phyloP scores from a whole-genome alignment of 257 asterid species.

The Gardenia jasminoides region DNA sequence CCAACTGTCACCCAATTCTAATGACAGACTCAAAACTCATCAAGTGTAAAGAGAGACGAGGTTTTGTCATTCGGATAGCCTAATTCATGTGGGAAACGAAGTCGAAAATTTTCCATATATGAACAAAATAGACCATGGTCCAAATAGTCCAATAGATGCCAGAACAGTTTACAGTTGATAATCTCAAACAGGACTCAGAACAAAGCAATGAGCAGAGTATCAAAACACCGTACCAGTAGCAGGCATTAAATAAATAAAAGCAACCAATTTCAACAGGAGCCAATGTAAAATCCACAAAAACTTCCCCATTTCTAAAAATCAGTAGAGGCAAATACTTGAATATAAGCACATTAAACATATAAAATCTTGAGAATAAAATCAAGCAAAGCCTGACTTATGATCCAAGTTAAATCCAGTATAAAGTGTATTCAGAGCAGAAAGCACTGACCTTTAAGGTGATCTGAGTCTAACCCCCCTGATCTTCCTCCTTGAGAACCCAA shows the following conservation, averaged over 20 bases:
- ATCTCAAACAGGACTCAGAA: background rate
- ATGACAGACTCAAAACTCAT: background rate
- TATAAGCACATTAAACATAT: conserved; percentile 1
- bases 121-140: conserved; percentile 13
- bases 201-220: background rate
- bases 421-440: conserved; percentile 24
- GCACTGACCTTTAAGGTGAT: conserved; percentile 45
- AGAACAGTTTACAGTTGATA: background rate
- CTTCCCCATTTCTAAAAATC: conserved; percentile 5
- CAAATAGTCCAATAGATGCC: background rate
- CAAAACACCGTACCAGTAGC: background rate
- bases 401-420: conserved; percentile 20
- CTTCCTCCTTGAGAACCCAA: conserved; percentile 60
- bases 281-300: conserved; percentile 2
- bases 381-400: conserved; percentile 25
- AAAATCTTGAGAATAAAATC: conserved; percentile 6
- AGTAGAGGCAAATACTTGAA: background rate
- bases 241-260: background rate
- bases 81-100: background rate
- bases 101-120: conserved; percentile 7
- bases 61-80: background rate
- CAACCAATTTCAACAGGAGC: background rate
- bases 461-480: conserved; percentile 55
- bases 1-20: conserved; percentile 6
- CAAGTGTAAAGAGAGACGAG: background rate